Percentiles rank a stretch among this genome's conserved stretches.
These are phyloP conservation scores for Zygosaccharomyces gambellarensis DNA, from an alignment of 805 yeast species.

Conservation along the genomic window DNA sequence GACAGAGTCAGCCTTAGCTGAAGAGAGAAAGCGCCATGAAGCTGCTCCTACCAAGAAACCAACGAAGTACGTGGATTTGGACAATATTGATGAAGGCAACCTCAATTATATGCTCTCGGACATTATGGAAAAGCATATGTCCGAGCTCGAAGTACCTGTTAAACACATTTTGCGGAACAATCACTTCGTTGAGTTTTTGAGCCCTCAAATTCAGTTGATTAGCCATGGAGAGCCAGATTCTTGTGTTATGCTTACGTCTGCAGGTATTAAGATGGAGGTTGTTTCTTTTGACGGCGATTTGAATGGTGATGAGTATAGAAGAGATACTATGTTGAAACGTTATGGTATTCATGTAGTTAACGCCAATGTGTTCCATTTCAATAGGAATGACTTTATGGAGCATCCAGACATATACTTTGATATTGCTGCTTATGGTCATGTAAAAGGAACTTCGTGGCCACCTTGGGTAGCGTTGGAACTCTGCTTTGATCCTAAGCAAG, in stretches of 20 bases:
- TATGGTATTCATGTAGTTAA: slow-evolving; percentile 62
- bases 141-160: slow-evolving; percentile 35
- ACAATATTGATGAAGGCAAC: slow-evolving; percentile 7
- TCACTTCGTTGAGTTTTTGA: slow-evolving; percentile 59
- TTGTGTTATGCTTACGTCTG: slow-evolving; percentile 67
- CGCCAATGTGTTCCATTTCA: slow-evolving; percentile 68
- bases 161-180: slow-evolving; percentile 44
- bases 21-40: not conserved
- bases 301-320: slow-evolving; percentile 39
- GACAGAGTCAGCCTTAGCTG: slow-evolving; percentile 7
- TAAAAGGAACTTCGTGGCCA: slow-evolving; percentile 58
- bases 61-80: not conserved
- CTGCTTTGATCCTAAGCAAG: slow-evolving; percentile 49
- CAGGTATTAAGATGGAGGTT: slow-evolving; percentile 62
- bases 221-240: slow-evolving; percentile 49
- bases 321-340: slow-evolving; percentile 55
- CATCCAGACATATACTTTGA: slow-evolving; percentile 43
- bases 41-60: not conserved
- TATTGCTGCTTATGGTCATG: slow-evolving; percentile 56
- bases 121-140: slow-evolving; percentile 49
- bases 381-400: slow-evolving; percentile 43
- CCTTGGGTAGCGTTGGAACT: slow-evolving; percentile 81
- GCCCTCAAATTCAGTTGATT: slow-evolving; percentile 78
- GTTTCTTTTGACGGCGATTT: slow-evolving; percentile 54
- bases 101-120: slow-evolving; percentile 14